phyloP scores from a whole-genome alignment of 2,329 filamentous ascomycete species.

The Fusarium incarnatum region DNA sequence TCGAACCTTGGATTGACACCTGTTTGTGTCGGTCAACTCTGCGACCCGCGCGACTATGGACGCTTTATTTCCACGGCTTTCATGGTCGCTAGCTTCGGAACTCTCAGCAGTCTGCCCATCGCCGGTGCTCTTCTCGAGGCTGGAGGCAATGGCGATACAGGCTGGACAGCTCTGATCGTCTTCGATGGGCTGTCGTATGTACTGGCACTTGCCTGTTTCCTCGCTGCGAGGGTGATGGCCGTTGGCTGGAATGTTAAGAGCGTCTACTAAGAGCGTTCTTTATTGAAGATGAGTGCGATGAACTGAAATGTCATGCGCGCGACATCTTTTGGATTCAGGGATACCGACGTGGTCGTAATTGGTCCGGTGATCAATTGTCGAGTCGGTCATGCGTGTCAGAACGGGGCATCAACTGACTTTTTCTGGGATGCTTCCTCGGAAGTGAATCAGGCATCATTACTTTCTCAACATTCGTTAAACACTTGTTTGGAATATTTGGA shows the following conservation, averaged over 20 bases:
- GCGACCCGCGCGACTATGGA: constrained; percentile 79
- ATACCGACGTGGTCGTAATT: constrained; percentile 4
- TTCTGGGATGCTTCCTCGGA: constrained; percentile 19
- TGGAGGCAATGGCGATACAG: constrained; percentile 41
- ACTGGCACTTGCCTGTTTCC: constrained; percentile 35
- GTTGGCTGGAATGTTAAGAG: constrained; percentile 37
- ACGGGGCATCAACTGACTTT: constrained; percentile 19
- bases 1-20: constrained; percentile 82
- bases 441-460: not conserved
- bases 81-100: constrained; percentile 81
- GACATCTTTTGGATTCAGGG: not conserved
- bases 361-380: constrained; percentile 21
- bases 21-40: constrained; percentile 84
- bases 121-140: constrained; percentile 54
- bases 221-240: constrained; percentile 34
- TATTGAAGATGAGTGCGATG: constrained; percentile 2
- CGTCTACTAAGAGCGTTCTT: constrained; percentile 22
- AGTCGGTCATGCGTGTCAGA: constrained; percentile 14
- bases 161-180: constrained; percentile 54
- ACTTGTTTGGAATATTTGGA: not conserved
- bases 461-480: not conserved
- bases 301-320: constrained; percentile 23
- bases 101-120: constrained; percentile 60
- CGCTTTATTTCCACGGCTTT: constrained; percentile 82
- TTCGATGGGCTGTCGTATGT: constrained; percentile 51